These are phyloP conservation scores for Cladophialophora bantiana DNA, from an alignment of 2,329 filamentous ascomycete species.

Conservation along the genomic window DNA sequence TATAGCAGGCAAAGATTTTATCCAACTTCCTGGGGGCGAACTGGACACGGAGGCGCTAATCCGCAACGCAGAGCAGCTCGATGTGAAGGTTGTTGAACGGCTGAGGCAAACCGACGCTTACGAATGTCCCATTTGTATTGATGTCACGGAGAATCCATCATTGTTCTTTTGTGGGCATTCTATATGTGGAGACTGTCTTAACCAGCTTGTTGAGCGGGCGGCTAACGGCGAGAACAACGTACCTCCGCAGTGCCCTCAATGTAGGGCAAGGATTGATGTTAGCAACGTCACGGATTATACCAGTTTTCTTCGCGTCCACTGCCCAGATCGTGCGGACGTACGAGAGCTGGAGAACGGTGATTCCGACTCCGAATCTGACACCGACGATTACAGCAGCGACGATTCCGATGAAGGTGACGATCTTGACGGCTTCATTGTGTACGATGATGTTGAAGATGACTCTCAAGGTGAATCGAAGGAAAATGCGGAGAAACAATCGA, in stretches of 20 bases:
- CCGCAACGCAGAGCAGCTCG: slow-evolving; percentile 64
- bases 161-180: slow-evolving; percentile 88
- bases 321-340: slow-evolving; percentile 59
- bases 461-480: slow-evolving; percentile 43
- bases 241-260: slow-evolving; percentile 74
- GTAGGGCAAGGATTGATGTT: slow-evolving; percentile 71
- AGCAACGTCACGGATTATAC: slow-evolving; percentile 75
- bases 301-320: slow-evolving; percentile 76
- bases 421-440: slow-evolving; percentile 64
- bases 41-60: slow-evolving; percentile 64
- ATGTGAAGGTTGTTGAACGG: slow-evolving; percentile 67
- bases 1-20: slow-evolving; percentile 62
- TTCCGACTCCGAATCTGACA: slow-evolving; percentile 43
- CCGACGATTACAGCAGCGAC: slow-evolving; percentile 46
- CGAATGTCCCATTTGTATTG: slow-evolving; percentile 84
- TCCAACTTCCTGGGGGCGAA: slow-evolving; percentile 54
- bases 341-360: slow-evolving; percentile 52
- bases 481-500: slow-evolving; percentile 27
- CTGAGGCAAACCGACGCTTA: slow-evolving; percentile 69
- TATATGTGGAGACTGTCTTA: slow-evolving; percentile 76
- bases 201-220: slow-evolving; percentile 69
- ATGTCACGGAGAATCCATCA: slow-evolving; percentile 74
- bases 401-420: slow-evolving; percentile 52
- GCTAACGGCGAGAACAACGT: slow-evolving; percentile 65
- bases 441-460: slow-evolving; percentile 44